Evolutionary conservation across 371 early-diverging fungal genomes (phyloP).

Genomic region (Homolaphlyctis polyrhiza): DNA sequence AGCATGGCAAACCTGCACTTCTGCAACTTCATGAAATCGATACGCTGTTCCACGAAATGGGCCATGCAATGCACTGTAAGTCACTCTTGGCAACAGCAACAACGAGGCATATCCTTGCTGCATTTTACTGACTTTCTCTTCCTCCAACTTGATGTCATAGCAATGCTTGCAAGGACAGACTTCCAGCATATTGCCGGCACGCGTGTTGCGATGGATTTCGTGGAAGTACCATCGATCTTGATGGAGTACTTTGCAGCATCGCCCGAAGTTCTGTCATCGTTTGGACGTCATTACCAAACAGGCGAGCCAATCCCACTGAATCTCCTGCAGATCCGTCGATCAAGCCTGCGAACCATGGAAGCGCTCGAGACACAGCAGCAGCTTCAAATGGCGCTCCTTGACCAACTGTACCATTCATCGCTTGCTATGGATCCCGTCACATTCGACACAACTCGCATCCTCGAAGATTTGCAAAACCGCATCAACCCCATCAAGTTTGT

Average conservation of each 20-base stretch:
- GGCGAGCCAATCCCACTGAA: conserved; percentile 24
- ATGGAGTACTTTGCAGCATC: conserved; percentile 86
- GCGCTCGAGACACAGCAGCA: conserved; percentile 82
- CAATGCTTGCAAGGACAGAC: conserved; percentile 89
- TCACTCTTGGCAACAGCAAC: not conserved
- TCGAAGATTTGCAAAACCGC: conserved; percentile 50
- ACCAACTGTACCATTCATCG: conserved; percentile 58
- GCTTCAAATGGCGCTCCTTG: conserved; percentile 80
- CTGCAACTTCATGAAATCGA: conserved; percentile 69
- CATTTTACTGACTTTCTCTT: not conserved
- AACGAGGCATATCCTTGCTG: not conserved
- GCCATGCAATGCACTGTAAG: conserved; percentile 91
- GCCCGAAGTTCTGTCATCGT: conserved; percentile 61
- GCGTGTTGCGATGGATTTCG: conserved; percentile 91
- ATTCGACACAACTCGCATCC: conserved; percentile 37
- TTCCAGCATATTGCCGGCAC: conserved; percentile 95
- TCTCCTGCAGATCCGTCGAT: conserved; percentile 13
- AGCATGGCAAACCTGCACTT: conserved; percentile 14
- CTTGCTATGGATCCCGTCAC: conserved; percentile 5
- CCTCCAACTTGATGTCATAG: conserved; percentile 19
- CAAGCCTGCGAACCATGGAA: conserved; percentile 18
- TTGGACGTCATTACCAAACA: conserved; percentile 66
- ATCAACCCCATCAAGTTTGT: conserved; percentile 61
- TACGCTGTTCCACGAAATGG: conserved; percentile 98
- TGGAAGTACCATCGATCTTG: conserved; percentile 92